Conservation (phyloP, 805 yeast genomes). For the Torulaspora delbrueckii region DNA sequence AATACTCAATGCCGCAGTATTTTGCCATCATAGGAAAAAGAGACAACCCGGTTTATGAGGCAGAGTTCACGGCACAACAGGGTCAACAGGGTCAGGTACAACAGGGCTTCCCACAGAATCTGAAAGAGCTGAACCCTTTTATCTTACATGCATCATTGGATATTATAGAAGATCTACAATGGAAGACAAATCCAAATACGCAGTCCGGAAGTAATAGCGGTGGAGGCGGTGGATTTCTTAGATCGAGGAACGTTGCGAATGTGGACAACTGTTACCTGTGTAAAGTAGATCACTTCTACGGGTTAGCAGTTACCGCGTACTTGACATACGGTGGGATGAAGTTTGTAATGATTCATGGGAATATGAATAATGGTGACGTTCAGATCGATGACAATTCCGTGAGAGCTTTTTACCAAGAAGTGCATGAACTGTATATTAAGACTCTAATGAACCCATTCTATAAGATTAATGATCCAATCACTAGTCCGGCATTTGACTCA, state of each 20-base stretch:
- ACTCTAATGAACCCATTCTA: slow-evolving; percentile 84
- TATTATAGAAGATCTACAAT: slow-evolving; percentile 84
- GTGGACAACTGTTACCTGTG: slow-evolving; percentile 51
- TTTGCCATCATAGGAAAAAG: slow-evolving; percentile 82
- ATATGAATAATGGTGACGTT: slow-evolving; percentile 32
- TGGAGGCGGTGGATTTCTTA: slow-evolving; percentile 23
- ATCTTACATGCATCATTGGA: slow-evolving; percentile 85
- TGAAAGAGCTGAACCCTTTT: slow-evolving; percentile 80
- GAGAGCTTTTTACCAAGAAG: slow-evolving; percentile 76
- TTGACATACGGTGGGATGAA: slow-evolving; percentile 85
- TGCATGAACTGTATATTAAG: slow-evolving; percentile 84
- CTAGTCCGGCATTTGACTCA: slow-evolving; percentile 68
- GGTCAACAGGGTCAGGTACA: slow-evolving; percentile 69
- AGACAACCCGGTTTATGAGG: slow-evolving; percentile 82
- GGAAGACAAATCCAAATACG: slow-evolving; percentile 52
- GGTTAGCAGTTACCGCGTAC: slow-evolving; percentile 74
- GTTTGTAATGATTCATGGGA: slow-evolving; percentile 65
- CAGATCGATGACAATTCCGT: slow-evolving; percentile 61
- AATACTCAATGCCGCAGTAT: slow-evolving; percentile 63
- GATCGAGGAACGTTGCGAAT: slow-evolving; percentile 23
- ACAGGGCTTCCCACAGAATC: slow-evolving; percentile 52
- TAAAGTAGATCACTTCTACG: slow-evolving; percentile 79
- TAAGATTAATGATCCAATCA: slow-evolving; percentile 65
- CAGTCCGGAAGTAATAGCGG: slow-evolving; percentile 10
- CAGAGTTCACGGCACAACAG: slow-evolving; percentile 49